These are phyloP conservation scores for Pleurotus citrinopileatus DNA, from an alignment of 768 basidiomycete species.

Conservation along the genomic window DNA sequence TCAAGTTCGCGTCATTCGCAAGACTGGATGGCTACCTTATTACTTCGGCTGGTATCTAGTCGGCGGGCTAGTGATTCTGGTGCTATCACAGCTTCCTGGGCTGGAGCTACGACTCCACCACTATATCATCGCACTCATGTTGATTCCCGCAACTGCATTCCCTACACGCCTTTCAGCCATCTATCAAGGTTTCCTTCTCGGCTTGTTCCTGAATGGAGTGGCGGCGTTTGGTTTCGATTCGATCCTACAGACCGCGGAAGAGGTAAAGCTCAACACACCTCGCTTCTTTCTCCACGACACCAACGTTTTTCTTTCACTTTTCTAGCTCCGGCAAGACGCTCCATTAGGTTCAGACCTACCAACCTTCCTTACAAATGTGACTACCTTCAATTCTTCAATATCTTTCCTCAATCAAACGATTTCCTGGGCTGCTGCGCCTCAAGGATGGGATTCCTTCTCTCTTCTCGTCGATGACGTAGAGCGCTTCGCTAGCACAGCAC, in stretches of 20 bases:
- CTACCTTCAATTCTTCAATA: constrained; percentile 55
- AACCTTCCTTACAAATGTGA: constrained; percentile 71
- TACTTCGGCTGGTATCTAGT: constrained; percentile 73
- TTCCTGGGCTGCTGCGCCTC: constrained; percentile 50
- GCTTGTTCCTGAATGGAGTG: constrained; percentile 77
- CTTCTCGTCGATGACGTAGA: constrained; percentile 87
- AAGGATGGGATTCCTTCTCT: constrained; percentile 72
- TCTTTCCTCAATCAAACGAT: constrained; percentile 54
- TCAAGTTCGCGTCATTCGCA: constrained; percentile 79
- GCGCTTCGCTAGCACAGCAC: constrained; percentile 63
- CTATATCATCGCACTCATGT: constrained; percentile 72
- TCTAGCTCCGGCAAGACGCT: constrained; percentile 71
- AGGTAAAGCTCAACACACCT: constrained; percentile 41
- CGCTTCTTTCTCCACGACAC: not conserved
- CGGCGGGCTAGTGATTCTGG: constrained; percentile 63
- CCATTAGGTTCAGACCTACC: constrained; percentile 68
- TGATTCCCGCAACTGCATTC: constrained; percentile 78
- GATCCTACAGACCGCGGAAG: constrained; percentile 71
- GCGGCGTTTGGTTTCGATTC: constrained; percentile 80
- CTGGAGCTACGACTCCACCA: constrained; percentile 76
- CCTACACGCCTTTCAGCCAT: constrained; percentile 78
- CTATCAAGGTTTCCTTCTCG: constrained; percentile 79
- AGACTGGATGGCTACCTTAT: constrained; percentile 79
- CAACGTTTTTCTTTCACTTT: constrained; percentile 11
- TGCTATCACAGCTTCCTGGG: constrained; percentile 68